A percentile compares a stretch with the other conserved stretches of the same genome.
Evolutionary conservation across 768 basidiomycete genomes (phyloP).

Genomic region (Sarcomyxa edulis): DNA sequence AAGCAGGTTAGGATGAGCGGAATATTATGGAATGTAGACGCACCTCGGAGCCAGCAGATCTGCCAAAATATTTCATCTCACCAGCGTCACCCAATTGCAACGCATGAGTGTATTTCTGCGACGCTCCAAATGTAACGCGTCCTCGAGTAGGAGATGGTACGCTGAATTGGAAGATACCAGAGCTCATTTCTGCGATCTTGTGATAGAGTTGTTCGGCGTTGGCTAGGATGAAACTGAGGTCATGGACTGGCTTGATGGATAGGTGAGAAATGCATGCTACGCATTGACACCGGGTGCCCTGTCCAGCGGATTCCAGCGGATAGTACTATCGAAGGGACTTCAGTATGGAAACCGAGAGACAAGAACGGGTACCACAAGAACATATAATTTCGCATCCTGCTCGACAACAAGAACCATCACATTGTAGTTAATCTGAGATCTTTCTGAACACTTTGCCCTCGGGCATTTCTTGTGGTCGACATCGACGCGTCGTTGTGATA

Average conservation of each 20-base stretch:
- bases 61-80: constrained; percentile 58
- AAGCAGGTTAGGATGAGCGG: background rate
- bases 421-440: no score
- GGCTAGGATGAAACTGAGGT: constrained; percentile 53
- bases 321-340: constrained; percentile 24
- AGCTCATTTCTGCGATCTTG: constrained; percentile 63
- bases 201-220: constrained; percentile 61
- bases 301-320: constrained; percentile 32
- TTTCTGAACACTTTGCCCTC: no score
- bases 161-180: constrained; percentile 54
- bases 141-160: constrained; percentile 51
- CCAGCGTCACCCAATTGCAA: constrained; percentile 57
- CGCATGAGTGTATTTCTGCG: constrained; percentile 22
- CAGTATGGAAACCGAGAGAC: background rate
- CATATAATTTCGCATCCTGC: constrained; percentile 63
- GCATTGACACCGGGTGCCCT: constrained; percentile 36
- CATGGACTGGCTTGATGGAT: constrained; percentile 1
- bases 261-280: background rate
- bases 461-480: no score
- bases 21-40: constrained; percentile 8
- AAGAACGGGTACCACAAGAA: constrained; percentile 47
- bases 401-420: constrained; percentile 42
- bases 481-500: no score
- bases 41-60: constrained; percentile 61
- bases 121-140: constrained; percentile 46